These are phyloP conservation scores for Orbilia quercus DNA, from an alignment of 2,329 filamentous ascomycete species.

Conservation along the genomic window DNA sequence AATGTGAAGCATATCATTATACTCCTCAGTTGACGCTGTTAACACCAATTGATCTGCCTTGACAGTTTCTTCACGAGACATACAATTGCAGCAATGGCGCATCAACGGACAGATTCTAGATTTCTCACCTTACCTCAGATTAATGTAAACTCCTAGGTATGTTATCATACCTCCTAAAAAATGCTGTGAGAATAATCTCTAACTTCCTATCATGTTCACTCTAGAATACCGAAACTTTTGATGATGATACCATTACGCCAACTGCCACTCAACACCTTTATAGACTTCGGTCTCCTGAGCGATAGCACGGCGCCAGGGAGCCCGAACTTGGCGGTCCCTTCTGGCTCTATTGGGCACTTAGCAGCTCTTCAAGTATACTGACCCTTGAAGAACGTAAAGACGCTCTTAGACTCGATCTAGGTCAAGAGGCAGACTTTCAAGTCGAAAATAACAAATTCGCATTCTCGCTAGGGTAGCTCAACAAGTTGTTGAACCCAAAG, in stretches of 20 bases:
- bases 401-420: constrained; percentile 67
- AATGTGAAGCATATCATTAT: background rate
- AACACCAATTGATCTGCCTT: background rate
- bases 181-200: no score
- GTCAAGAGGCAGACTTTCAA: constrained; percentile 67
- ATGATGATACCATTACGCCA: constrained; percentile 11
- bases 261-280: background rate
- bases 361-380: constrained; percentile 64
- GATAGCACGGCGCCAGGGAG: constrained; percentile 11
- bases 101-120: constrained; percentile 3
- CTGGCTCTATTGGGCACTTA: background rate
- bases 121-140: constrained; percentile 16
- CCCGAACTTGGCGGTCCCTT: constrained; percentile 7
- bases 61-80: background rate
- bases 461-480: constrained; percentile 82
- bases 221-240: background rate
- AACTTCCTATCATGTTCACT: no score
- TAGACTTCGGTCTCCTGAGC: constrained; percentile 9
- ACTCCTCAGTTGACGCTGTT: background rate
- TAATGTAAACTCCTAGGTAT: constrained; percentile 10
- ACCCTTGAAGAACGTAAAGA: constrained; percentile 63
- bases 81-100: constrained; percentile 1
- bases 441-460: constrained; percentile 75
- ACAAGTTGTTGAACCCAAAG: constrained; percentile 90
- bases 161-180: background rate